Conservation (phyloP, 1,284 basidiomycete genomes). For the Apiotrichum veenhuisii region DNA sequence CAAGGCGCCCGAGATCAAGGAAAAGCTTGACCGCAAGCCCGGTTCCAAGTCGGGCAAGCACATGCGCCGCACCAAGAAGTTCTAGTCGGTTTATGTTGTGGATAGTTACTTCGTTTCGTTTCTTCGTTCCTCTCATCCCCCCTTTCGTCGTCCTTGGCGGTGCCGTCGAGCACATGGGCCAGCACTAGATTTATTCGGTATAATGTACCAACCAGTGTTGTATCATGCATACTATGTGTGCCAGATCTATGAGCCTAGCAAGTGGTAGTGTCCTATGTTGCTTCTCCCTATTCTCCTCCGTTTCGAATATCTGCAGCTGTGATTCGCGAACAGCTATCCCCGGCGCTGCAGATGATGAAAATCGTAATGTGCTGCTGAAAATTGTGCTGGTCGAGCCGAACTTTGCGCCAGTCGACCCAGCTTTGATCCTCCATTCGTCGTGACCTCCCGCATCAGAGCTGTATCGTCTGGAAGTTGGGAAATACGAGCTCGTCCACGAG, state of each 20-base stretch:
- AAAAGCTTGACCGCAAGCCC: constrained; percentile 5
- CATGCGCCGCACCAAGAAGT: constrained; percentile 10
- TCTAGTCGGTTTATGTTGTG: not conserved
- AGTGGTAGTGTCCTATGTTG: not conserved
- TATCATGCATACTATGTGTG: constrained; percentile 19
- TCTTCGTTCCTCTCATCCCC: not conserved
- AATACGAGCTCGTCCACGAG: constrained; percentile 91
- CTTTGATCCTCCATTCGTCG: no score
- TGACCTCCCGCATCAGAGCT: no score
- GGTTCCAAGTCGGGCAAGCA: constrained; percentile 1
- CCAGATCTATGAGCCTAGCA: not conserved
- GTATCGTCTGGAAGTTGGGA: constrained; percentile 84
- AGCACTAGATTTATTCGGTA: constrained; percentile 7
- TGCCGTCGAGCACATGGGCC: constrained; percentile 1
- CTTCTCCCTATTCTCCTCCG: no score
- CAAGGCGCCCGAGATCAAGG: constrained; percentile 37
- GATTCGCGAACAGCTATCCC: no score
- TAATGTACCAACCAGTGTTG: constrained; percentile 20
- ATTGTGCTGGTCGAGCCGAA: no score
- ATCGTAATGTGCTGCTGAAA: no score
- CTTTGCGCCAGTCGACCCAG: no score
- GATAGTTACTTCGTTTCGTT: not conserved
- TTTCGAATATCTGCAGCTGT: no score
- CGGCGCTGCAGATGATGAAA: no score
- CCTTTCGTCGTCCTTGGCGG: not conserved